Evolutionary conservation across 495 filamentous ascomycete species (phyloP), one percentile per base, ranked within the genome.

Genomic region (Aspergillus steynii): DNA sequence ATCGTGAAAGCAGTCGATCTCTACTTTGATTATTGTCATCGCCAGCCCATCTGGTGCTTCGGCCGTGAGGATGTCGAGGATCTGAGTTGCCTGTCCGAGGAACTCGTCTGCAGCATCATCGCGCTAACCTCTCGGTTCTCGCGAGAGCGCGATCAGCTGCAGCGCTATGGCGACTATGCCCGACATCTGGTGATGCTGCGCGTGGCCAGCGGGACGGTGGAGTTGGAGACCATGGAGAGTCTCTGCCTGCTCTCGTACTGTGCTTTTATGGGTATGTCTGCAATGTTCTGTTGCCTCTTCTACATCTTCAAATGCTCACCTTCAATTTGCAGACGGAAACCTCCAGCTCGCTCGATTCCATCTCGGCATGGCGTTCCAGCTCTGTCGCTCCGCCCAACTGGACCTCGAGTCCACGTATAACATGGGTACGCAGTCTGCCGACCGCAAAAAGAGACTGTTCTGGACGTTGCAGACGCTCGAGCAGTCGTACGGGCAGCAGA

Each of bases 1-100:
- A 65, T 80, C 3, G 64, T 71, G 14, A 69, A 66, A 48, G 73
- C 70, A 5, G 68, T 80, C 27, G 72, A 75, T 50, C 68, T 77
- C 7, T 81, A 81, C 51, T 77, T 80, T 31, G 70, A 77, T 56
- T 78, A 74, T 54, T 81, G 78, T 53, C 77, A 81, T 59, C 65
- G 78, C 50, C 78, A 81, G 52, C 78, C 78, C 14, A 74, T 81
- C 46, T 81, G 78, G 78, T 79, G 78, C 51, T 76, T 81, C 50
- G 75, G 80, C 37, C 70, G 73, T 1, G 74, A 80, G 54, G 76
- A 80, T 47, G 65, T 79, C 20, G 71, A 66, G 14, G 72, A 78
- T n/a, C 64, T 68, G 25, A 71, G 67, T 29, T 68, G 62, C 27
- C 61, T 76, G 5, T 70, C 75, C 0, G 74, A 81, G 27, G 78